Conservation (phyloP, 2,329 filamentous ascomycete genomes). For the Lachnellula hyalina region DNA sequence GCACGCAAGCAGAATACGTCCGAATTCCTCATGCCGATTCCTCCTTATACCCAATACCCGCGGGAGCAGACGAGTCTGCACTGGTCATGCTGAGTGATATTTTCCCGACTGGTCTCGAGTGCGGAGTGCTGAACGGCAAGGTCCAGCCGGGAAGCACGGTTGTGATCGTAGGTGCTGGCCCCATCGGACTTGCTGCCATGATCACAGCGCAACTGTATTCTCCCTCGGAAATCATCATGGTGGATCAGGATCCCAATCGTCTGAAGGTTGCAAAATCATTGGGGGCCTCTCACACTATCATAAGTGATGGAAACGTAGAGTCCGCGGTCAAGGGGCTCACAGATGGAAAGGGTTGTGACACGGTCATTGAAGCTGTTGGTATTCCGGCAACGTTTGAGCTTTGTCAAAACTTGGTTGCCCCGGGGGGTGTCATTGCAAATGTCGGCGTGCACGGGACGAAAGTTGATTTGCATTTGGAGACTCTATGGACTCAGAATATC, state of each 20-base stretch:
- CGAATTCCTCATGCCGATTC: slow-evolving; percentile 75
- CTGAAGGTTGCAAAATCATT: slow-evolving; percentile 42
- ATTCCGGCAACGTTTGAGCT: slow-evolving; percentile 48
- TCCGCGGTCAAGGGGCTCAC: slow-evolving; percentile 40
- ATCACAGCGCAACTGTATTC: slow-evolving; percentile 51
- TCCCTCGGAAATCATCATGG: slow-evolving; percentile 44
- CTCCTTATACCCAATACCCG: slow-evolving; percentile 74
- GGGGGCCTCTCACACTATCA: slow-evolving; percentile 42
- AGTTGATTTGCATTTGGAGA: slow-evolving; percentile 47
- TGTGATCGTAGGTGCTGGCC: slow-evolving; percentile 50
- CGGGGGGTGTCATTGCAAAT: slow-evolving; percentile 51
- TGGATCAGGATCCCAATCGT: slow-evolving; percentile 46
- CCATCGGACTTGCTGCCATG: slow-evolving; percentile 50
- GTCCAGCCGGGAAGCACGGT: slow-evolving; percentile 48
- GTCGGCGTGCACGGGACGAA: slow-evolving; percentile 53
- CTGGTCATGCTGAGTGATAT: slow-evolving; percentile 55
- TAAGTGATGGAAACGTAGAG: slow-evolving; percentile 33
- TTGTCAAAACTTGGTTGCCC: slow-evolving; percentile 47
- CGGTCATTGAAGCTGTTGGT: slow-evolving; percentile 54
- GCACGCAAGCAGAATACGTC: slow-evolving; percentile 81
- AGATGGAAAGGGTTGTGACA: slow-evolving; percentile 48
- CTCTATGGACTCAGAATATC: slow-evolving; percentile 50
- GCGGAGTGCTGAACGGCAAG: slow-evolving; percentile 46
- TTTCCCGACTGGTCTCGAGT: slow-evolving; percentile 51
- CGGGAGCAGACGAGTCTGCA: slow-evolving; percentile 74